phyloP scores from a whole-genome alignment of 345 rosid genomes.

The Lepidium aucheri region DNA sequence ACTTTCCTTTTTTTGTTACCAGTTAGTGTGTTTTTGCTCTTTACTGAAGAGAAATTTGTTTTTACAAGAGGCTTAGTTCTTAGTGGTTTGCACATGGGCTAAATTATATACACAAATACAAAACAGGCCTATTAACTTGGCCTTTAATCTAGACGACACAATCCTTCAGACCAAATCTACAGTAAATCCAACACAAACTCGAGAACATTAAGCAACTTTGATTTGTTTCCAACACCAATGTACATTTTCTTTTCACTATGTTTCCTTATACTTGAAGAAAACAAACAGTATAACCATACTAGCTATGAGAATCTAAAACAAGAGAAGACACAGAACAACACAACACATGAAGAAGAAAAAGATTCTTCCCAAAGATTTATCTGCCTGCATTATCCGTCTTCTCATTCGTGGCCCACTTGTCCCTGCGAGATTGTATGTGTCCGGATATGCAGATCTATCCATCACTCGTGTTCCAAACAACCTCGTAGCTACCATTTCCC shows the following conservation, averaged over 20 bases:
- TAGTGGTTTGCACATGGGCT: not conserved
- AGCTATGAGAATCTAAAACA: slow-evolving; percentile 38
- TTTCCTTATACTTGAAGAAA: slow-evolving; percentile 4
- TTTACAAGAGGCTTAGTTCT: too few relatives aligned
- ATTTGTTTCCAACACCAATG: slow-evolving; percentile 6
- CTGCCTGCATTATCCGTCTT: slow-evolving; percentile 66
- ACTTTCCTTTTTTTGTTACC: too few relatives aligned
- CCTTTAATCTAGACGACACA: not conserved
- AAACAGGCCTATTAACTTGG: not conserved
- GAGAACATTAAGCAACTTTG: not conserved
- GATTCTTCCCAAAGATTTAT: slow-evolving; percentile 64
- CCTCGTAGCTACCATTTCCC: slow-evolving; percentile 59
- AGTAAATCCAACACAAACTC: not conserved
- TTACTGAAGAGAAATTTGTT: too few relatives aligned
- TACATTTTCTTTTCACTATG: slow-evolving; percentile 4
- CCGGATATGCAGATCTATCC: slow-evolving; percentile 40
- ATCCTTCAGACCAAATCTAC: not conserved
- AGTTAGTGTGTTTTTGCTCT: too few relatives aligned
- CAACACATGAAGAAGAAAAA: slow-evolving; percentile 73
- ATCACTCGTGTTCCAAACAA: slow-evolving; percentile 46
- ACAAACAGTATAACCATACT: not conserved
- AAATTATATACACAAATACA: not conserved
- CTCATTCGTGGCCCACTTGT: slow-evolving; percentile 50
- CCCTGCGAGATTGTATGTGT: slow-evolving; percentile 43
- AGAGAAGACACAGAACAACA: slow-evolving; percentile 50